These are phyloP conservation scores for Penicillium tannophilum DNA, from an alignment of 495 filamentous ascomycete species.

Conservation along the genomic window DNA sequence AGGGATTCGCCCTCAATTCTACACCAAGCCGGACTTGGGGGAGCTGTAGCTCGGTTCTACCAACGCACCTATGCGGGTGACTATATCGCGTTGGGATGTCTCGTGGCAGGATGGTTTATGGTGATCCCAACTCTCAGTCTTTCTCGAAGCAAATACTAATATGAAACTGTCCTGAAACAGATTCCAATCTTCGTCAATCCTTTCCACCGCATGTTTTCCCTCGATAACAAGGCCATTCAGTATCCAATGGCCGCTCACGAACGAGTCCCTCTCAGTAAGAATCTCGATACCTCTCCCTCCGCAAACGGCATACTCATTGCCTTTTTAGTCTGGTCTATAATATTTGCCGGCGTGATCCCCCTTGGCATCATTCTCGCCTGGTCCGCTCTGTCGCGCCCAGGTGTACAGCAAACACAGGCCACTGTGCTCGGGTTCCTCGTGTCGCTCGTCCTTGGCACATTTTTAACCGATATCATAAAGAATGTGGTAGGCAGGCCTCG, in stretches of 20 bases:
- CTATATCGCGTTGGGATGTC: conserved; percentile 74
- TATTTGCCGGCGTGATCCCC: conserved; percentile 75
- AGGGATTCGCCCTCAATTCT: conserved; percentile 29
- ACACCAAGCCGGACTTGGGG: conserved; percentile 34
- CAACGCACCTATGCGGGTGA: conserved; percentile 82
- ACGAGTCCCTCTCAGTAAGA: conserved; percentile 76
- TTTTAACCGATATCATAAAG: conserved; percentile 91
- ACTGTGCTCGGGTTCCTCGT: conserved; percentile 79
- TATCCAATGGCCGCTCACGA: conserved; percentile 86
- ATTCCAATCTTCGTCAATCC: conserved; percentile 74
- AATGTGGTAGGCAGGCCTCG: conserved; percentile 88
- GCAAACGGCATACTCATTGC: conserved; percentile 2
- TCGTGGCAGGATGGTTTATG: conserved; percentile 66
- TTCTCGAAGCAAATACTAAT: background rate
- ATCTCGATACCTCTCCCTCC: background rate
- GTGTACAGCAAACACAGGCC: conserved; percentile 81
- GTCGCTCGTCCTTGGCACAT: conserved; percentile 71
- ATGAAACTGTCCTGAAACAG: conserved; percentile 33
- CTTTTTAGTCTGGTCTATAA: conserved; percentile 64
- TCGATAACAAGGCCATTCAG: conserved; percentile 80
- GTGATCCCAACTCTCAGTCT: conserved; percentile 34
- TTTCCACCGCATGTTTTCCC: conserved; percentile 77
- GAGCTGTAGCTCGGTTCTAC: conserved; percentile 47
- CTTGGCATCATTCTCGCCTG: conserved; percentile 64
- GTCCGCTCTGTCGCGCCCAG: conserved; percentile 60